A percentile compares a stretch with the other conserved stretches of the same genome.
Conservation (phyloP, 2,329 filamentous ascomycete species). For the Trichophyton simii region DNA sequence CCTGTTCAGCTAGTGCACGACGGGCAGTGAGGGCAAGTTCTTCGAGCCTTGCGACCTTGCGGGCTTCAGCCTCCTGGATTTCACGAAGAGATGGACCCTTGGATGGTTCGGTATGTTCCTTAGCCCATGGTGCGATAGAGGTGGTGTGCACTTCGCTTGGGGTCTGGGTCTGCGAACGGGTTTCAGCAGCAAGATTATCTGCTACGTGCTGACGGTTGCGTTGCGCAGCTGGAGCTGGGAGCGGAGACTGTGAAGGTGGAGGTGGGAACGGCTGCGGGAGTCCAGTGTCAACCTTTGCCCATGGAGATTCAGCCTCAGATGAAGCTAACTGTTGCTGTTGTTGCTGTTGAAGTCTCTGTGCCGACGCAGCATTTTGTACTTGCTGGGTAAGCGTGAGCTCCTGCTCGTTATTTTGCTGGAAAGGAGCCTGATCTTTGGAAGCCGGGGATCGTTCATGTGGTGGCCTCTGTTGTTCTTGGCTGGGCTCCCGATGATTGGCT, state of each 20-base stretch:
- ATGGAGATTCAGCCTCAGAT: constrained; percentile 37
- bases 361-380: constrained; percentile 57
- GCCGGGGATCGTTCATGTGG: not conserved
- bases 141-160: constrained; percentile 53
- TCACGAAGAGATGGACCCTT: constrained; percentile 89
- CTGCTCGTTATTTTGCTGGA: constrained; percentile 35
- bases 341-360: constrained; percentile 29
- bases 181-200: constrained; percentile 53
- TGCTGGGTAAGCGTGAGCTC: constrained; percentile 67
- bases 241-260: constrained; percentile 61
- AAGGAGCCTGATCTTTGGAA: constrained; percentile 13
- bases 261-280: constrained; percentile 60
- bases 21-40: constrained; percentile 66
- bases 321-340: constrained; percentile 1
- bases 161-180: constrained; percentile 64
- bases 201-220: constrained; percentile 72
- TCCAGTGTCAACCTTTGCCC: constrained; percentile 49
- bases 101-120: constrained; percentile 58
- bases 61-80: constrained; percentile 90
- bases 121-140: constrained; percentile 88
- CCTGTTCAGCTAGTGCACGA: constrained; percentile 67
- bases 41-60: constrained; percentile 80
- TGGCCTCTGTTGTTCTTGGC: constrained; percentile 17
- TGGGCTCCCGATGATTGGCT: constrained; percentile 29
- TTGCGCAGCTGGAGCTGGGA: constrained; percentile 81